phyloP scores from a whole-genome alignment of 2,329 filamentous ascomycete species.

The Phaeosphaeria sp. region DNA sequence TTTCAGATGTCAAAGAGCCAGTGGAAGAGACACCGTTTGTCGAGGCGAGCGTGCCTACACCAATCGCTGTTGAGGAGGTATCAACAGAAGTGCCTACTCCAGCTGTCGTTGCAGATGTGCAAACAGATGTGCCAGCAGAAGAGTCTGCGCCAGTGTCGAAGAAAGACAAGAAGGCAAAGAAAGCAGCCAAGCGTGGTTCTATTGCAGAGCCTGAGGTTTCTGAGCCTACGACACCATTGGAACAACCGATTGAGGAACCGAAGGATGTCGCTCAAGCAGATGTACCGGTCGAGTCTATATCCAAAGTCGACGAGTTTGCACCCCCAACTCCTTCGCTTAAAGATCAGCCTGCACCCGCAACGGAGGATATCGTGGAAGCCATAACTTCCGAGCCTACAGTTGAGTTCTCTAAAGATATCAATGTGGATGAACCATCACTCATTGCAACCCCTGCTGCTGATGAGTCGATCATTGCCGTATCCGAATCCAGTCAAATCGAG shows the following conservation, averaged over 20 bases:
- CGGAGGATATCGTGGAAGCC: neutral
- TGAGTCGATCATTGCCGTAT: neutral
- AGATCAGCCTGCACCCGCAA: neutral
- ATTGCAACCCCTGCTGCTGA: neutral
- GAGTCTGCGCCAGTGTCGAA: slow-evolving; percentile 3
- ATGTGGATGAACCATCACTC: neutral
- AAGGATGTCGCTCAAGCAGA: neutral
- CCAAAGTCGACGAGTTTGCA: neutral
- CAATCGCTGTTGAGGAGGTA: neutral
- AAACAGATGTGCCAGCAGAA: neutral
- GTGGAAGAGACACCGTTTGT: neutral
- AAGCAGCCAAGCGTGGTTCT: slow-evolving; percentile 22
- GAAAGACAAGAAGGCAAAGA: slow-evolving; percentile 29
- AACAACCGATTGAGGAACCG: neutral
- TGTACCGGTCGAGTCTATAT: neutral
- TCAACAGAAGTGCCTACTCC: neutral
- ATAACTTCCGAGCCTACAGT: neutral
- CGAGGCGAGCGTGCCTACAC: neutral
- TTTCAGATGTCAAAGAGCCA: neutral
- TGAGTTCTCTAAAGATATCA: neutral
- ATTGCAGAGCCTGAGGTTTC: slow-evolving; percentile 11
- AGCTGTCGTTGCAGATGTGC: neutral
- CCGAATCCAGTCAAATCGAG: neutral
- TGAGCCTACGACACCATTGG: slow-evolving; percentile 10
- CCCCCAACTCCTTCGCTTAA: neutral